Percentiles rank a stretch among this genome's conserved stretches.
Evolutionary conservation across 345 rosid genomes (phyloP).

Genomic region (Kandelia obovata): DNA sequence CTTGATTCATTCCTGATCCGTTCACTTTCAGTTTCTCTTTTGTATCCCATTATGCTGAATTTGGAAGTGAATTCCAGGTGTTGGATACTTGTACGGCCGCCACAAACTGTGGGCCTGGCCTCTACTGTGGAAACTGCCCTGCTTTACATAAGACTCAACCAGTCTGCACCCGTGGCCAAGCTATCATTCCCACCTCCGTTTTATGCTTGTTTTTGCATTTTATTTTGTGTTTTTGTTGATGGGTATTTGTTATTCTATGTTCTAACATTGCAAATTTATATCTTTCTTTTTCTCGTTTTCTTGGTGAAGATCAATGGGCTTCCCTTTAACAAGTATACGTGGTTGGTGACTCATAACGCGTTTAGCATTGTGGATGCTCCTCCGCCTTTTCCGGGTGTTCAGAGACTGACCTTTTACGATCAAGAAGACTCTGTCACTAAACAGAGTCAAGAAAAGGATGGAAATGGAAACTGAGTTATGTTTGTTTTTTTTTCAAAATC

Average conservation of each 20-base stretch:
- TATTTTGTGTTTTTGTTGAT: background rate
- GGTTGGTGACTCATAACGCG: constrained; percentile 92
- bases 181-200: constrained; percentile 62
- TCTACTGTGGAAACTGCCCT: constrained; percentile 87
- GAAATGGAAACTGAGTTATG: background rate
- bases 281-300: background rate
- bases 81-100: constrained; percentile 59
- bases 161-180: constrained; percentile 83
- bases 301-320: constrained; percentile 59
- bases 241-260: constrained; percentile 6
- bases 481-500: background rate
- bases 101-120: constrained; percentile 71
- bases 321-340: constrained; percentile 90
- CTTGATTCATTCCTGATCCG: constrained; percentile 21
- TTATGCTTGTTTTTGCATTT: constrained; percentile 37
- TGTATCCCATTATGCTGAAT: constrained; percentile 25
- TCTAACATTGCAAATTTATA: constrained; percentile 2
- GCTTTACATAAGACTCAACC: constrained; percentile 66
- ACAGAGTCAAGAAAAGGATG: background rate
- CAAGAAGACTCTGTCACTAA: constrained; percentile 87
- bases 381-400: constrained; percentile 71
- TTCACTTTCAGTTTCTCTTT: constrained; percentile 7
- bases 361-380: constrained; percentile 90
- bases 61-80: constrained; percentile 39
- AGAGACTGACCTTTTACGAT: constrained; percentile 83